phyloP scores from a whole-genome alignment of 202 grass and related monocot species.

The Saccharum hybrid region DNA sequence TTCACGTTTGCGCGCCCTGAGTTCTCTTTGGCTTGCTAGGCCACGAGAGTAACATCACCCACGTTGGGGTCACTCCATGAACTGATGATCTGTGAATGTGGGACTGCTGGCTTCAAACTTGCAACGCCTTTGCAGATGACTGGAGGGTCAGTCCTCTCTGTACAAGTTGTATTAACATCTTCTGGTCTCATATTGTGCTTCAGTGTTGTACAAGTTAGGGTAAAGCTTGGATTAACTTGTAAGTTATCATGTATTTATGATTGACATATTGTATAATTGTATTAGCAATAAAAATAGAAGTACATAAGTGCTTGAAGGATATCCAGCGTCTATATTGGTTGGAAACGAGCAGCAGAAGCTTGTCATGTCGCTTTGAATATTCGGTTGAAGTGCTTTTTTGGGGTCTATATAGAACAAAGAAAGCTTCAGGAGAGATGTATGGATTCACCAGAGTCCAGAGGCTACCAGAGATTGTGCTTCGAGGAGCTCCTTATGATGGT shows the following conservation, averaged over 20 bases:
- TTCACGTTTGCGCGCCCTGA: constrained; percentile 76
- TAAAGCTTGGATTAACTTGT: constrained; percentile 52
- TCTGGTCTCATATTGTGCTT: constrained; percentile 45
- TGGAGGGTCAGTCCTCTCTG: constrained; percentile 37
- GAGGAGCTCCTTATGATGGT: background rate
- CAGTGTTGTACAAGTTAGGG: constrained; percentile 64
- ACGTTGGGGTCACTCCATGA: constrained; percentile 5
- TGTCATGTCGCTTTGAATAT: background rate
- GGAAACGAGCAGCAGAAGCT: background rate
- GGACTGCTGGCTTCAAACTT: constrained; percentile 28
- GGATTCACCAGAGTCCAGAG: background rate
- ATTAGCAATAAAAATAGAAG: constrained; percentile 53
- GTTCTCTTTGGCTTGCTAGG: constrained; percentile 85
- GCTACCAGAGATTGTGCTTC: background rate
- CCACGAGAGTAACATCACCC: constrained; percentile 57
- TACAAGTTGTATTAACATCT: constrained; percentile 54
- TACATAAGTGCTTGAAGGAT: constrained; percentile 46
- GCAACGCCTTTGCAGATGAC: constrained; percentile 41
- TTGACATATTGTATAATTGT: constrained; percentile 62
- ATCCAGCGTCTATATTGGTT: constrained; percentile 33
- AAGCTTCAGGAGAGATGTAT: background rate
- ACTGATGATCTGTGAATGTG: constrained; percentile 38
- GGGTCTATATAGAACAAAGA: background rate
- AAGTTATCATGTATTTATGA: constrained; percentile 56
- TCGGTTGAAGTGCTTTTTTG: background rate